A percentile compares a stretch with the other conserved stretches of the same genome.
Conservation (phyloP, 2,329 filamentous ascomycete species). For the Neofusicoccum sp. region DNA sequence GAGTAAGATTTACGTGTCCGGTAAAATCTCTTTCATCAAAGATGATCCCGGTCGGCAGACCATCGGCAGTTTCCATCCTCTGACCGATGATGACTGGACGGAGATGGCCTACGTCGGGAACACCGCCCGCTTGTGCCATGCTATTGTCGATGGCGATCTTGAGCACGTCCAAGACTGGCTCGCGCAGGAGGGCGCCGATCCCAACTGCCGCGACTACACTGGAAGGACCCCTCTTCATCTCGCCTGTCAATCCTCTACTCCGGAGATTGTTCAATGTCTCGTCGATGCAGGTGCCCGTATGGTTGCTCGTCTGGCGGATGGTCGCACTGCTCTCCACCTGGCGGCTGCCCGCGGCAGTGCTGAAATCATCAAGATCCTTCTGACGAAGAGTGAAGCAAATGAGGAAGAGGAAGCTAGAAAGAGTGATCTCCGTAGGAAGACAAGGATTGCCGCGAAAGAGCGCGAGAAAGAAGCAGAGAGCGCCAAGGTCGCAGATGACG, state of each 20-base stretch:
- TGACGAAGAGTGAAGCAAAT: conserved; percentile 74
- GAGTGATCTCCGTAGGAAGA: conserved; percentile 51
- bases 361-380: conserved; percentile 71
- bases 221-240: conserved; percentile 80
- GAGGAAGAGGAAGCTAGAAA: conserved; percentile 68
- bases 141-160: conserved; percentile 74
- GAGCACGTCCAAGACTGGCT: conserved; percentile 72
- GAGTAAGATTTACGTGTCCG: conserved; percentile 74
- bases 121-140: conserved; percentile 75
- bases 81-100: conserved; percentile 83
- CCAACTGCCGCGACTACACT: conserved; percentile 75
- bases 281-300: conserved; percentile 74
- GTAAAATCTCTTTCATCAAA: conserved; percentile 71
- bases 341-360: conserved; percentile 70
- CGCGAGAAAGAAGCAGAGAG: background rate
- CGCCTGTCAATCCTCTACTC: conserved; percentile 68
- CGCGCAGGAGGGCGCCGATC: conserved; percentile 67
- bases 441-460: conserved; percentile 29
- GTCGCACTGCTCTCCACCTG: conserved; percentile 79
- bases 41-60: conserved; percentile 80
- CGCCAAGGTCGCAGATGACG: background rate
- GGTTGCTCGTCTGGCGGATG: conserved; percentile 75
- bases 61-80: conserved; percentile 74
- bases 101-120: conserved; percentile 89
- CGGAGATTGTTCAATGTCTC: conserved; percentile 70